These are phyloP conservation scores for Meripilus lineatus DNA, from an alignment of 1,284 basidiomycete genomes.

Conservation along the genomic window DNA sequence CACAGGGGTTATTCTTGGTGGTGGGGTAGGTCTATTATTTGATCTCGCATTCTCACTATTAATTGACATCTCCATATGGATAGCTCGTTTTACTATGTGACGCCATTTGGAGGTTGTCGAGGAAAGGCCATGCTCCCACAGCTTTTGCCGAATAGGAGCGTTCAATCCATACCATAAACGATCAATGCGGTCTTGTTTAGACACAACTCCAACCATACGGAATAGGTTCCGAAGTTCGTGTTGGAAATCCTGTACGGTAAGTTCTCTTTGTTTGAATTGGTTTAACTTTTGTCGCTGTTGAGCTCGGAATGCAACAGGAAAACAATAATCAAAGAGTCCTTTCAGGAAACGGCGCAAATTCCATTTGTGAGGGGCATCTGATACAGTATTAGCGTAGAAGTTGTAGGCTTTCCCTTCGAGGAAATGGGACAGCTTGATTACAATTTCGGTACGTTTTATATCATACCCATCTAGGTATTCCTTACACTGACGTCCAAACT, in stretches of 20 bases:
- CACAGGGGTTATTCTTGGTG: no score
- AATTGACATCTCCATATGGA: no score
- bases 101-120: no score
- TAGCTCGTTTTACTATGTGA: no score
- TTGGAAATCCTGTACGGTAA: constrained; percentile 21
- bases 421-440: constrained; percentile 8
- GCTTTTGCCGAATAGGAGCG: not conserved
- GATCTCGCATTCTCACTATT: no score
- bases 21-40: no score
- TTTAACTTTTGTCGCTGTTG: constrained; percentile 17
- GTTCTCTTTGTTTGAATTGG: constrained; percentile 11
- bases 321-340: constrained; percentile 39
- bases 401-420: constrained; percentile 32
- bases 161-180: constrained; percentile 18
- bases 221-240: no score
- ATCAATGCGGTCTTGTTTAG: constrained; percentile 27
- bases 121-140: not conserved
- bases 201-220: no score
- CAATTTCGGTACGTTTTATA: not conserved
- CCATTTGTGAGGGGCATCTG: constrained; percentile 18
- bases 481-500: no score
- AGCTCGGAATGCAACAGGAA: constrained; percentile 32
- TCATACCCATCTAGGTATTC: constrained; percentile 3
- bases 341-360: constrained; percentile 25
- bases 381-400: constrained; percentile 33